Base-by-base conservation (phyloP, 257 asterid genomes). In the Dorcoceras hygrometricum region DNA sequence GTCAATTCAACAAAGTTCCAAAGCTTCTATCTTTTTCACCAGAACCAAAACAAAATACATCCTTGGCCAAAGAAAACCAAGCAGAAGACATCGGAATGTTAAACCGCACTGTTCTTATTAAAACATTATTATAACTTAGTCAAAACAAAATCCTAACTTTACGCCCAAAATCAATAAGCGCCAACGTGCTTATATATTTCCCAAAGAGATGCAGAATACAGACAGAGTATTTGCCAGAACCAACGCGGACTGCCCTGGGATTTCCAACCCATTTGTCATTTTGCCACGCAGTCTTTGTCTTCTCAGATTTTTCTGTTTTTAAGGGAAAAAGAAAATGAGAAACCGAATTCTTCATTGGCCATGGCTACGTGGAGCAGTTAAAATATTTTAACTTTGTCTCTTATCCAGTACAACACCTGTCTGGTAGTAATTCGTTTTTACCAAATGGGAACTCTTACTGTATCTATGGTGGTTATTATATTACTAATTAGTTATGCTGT, bases 191-290 rank as follows among this genome's bases (percentile, higher is more conserved):
- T 27, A 22, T n/a, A 71, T 26, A 24, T 53, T 39, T 26, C 23
- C 11, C 9, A 22, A 43, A 56, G 32, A 23, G 60, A 53, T 65
- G 14, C 28, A 28, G 43, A 57, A 64, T 70, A 56, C 55, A 39
- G 73, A 73, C 78, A 78, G 56, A 5, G 3, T 4, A 28, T 66
- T 71, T 71, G 70, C 76, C 66, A 61, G 81, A 76, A 81, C 43
- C 79, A n/a, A 78, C 24, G 81, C 59, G 65, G 63, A 59, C 70
- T 73, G 78, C 81, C 79, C 70, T 77, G 65, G 68, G 62, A 22
- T 23, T 61, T 34, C 61, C 26, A 62, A 32, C 58, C 70, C 39
- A 57, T 50, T 65, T 69, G 75, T 72, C 78, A 53, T 69, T 9
- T 2, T 36, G 16, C 46, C 16, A 29, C 34, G 34, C 34, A 29